Evolutionary conservation across 2,329 filamentous ascomycete species (phyloP).

Genomic region (Colletotrichum brevisporum): DNA sequence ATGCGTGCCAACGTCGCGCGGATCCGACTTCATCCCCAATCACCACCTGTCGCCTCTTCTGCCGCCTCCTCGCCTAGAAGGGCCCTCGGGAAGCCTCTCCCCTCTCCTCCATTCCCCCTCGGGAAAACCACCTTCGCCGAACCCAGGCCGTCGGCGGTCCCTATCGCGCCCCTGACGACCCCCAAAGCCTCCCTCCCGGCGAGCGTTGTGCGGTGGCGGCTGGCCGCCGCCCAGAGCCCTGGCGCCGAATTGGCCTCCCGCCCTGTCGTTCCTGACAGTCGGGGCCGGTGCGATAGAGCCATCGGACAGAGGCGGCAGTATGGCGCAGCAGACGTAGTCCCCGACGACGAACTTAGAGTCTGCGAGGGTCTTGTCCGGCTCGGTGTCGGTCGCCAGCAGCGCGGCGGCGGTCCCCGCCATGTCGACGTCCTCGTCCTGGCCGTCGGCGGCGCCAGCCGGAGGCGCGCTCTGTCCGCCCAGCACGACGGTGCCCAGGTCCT

Average conservation of each 20-base stretch:
- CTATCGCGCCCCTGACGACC: constrained; percentile 53
- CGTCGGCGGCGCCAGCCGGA: constrained; percentile 58
- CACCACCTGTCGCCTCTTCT: constrained; percentile 54
- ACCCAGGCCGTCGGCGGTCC: constrained; percentile 54
- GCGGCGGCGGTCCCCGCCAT: constrained; percentile 39
- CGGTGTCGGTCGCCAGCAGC: constrained; percentile 8
- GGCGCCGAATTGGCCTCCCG: constrained; percentile 45
- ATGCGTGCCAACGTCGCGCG: not conserved
- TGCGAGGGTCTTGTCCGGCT: constrained; percentile 76
- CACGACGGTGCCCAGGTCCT: constrained; percentile 87
- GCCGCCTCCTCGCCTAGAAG: constrained; percentile 59
- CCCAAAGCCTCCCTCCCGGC: constrained; percentile 38
- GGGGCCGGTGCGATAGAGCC: constrained; percentile 79
- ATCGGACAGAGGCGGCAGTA: constrained; percentile 81
- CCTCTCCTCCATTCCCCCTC: constrained; percentile 77
- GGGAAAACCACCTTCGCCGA: constrained; percentile 54
- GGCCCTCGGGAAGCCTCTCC: constrained; percentile 71
- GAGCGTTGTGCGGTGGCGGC: constrained; percentile 14
- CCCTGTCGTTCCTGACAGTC: constrained; percentile 61
- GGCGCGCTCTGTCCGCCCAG: constrained; percentile 65
- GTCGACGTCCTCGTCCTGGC: constrained; percentile 45
- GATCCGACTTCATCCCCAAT: not conserved
- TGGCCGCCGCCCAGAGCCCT: constrained; percentile 36
- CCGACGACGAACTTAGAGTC: constrained; percentile 89
- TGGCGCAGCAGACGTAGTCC: constrained; percentile 87